Conservation (phyloP, 2,329 filamentous ascomycete genomes). For the Beauveria sp. region DNA sequence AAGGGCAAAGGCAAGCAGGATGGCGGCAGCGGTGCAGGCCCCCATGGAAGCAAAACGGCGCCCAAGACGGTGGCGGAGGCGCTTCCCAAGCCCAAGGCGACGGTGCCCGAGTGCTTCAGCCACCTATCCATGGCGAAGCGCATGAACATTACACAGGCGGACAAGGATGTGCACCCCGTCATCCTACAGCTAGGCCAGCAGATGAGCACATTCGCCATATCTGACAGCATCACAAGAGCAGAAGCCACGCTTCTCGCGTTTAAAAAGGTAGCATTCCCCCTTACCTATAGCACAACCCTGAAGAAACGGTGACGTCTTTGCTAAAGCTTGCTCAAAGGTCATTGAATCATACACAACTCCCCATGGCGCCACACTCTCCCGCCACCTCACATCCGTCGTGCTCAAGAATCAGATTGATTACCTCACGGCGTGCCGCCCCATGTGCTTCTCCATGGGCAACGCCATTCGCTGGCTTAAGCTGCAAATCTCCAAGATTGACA, state of each 20-base stretch:
- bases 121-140: conserved; percentile 66
- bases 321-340: conserved; percentile 45
- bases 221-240: conserved; percentile 81
- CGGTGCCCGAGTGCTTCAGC: conserved; percentile 66
- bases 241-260: conserved; percentile 85
- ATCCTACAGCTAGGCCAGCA: conserved; percentile 82
- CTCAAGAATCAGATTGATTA: conserved; percentile 95
- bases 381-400: conserved; percentile 85
- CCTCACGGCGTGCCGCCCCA: conserved; percentile 84
- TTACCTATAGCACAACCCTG: too few species aligned
- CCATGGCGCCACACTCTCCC: conserved; percentile 71
- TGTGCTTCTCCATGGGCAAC: conserved; percentile 96
- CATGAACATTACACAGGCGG: conserved; percentile 47
- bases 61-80: conserved; percentile 31
- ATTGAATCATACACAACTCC: conserved; percentile 92
- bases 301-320: neutral
- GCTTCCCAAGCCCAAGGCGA: conserved; percentile 45
- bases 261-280: conserved; percentile 54
- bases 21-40: conserved; percentile 30
- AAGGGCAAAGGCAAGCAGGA: conserved; percentile 43
- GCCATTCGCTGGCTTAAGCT: conserved; percentile 93
- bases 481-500: conserved; percentile 79
- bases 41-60: conserved; percentile 18
- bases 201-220: conserved; percentile 81
- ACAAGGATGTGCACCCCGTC: conserved; percentile 77